Percentiles rank a stretch among this genome's conserved stretches.
These are phyloP conservation scores for Fomitopsis schrenkii DNA, from an alignment of 1,284 basidiomycete species.

Conservation along the genomic window DNA sequence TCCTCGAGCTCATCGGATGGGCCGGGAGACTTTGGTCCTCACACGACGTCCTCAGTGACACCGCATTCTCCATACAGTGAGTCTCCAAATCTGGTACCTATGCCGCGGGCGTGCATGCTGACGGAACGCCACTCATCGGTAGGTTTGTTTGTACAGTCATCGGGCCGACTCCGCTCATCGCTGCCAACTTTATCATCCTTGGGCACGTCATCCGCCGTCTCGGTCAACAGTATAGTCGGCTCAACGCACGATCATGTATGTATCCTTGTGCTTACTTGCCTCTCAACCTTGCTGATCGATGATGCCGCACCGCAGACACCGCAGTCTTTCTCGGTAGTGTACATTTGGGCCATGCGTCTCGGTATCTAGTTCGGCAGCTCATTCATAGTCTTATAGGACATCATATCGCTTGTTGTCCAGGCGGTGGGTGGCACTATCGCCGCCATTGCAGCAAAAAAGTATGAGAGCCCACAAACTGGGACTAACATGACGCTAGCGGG, in stretches of 20 bases:
- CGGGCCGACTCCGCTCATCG: conserved; percentile 44
- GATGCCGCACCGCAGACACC: conserved; percentile 35
- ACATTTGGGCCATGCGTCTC: conserved; percentile 13
- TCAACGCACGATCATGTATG: conserved; percentile 36
- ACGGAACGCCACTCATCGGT: not conserved
- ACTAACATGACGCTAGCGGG: conserved; percentile 53
- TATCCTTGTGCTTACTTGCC: conserved; percentile 4
- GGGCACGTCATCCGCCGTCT: conserved; percentile 37
- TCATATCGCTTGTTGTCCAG: conserved; percentile 50
- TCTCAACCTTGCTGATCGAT: not conserved
- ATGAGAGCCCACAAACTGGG: conserved; percentile 27
- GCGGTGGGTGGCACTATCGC: conserved; percentile 52
- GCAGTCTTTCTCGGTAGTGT: conserved; percentile 46
- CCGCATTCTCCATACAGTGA: conserved; percentile 44
- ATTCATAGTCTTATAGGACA: conserved; percentile 32
- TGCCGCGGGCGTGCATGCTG: too few relatives aligned
- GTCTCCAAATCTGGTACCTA: conserved; percentile 14
- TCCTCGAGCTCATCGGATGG: conserved; percentile 40
- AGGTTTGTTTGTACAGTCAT: conserved; percentile 40
- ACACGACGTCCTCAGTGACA: conserved; percentile 15
- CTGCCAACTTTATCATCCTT: conserved; percentile 47
- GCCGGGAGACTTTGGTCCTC: conserved; percentile 33
- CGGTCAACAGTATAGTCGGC: conserved; percentile 33
- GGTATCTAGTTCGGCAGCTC: not conserved
- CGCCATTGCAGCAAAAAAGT: conserved; percentile 29